Evolutionary conservation across 352 stramenopile species (phyloP), one percentile per base, ranked within the genome.

Genomic region (Phytopythium montanum): DNA sequence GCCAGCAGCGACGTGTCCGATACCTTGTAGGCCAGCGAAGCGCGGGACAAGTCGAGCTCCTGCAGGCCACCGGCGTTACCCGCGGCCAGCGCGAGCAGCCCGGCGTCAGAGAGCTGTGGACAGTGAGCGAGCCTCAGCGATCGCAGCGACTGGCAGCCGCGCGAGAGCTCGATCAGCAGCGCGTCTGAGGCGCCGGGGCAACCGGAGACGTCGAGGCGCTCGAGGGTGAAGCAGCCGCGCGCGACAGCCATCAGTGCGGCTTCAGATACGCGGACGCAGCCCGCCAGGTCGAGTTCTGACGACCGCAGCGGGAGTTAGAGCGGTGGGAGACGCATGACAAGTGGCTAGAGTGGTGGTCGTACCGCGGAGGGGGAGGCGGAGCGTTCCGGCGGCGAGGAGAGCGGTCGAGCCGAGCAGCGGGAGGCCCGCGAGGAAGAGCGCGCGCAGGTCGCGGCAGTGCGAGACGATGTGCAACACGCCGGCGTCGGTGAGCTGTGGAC

Each of bases 1-100:
- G 91, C 73, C 29, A 98, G 64, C 12, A 98, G 64, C 9, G 85
- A 78, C 31, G 98, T 87, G 65, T 98, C 94, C 39, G 89, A 97
- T 50, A 98, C 76, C 64, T 96, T 93, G 72, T 97, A 97, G 33
- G 81, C 73, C 46, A 98, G 74, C 51, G 97, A 90, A 42, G 76
- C 95, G 18, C 94, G 79, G 25, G 79, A 68, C 41, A 98, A 50
- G 60, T 97, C 87, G 7, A 98, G 70, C 23, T 79, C 42, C 3
- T 70, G 65, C 1, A 98, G 70, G 12, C 68, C 59, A 50, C 82
- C 93, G 14, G 74, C 73, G 53, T 54, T 57, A 10, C 61, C 55
- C 39, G 95, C 85, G 7, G 85, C 72, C 7, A 98, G 62, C 14
- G 76, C 84, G 19, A 97, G 81, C 13, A 97, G 45, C 5, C 87